These are phyloP conservation scores for Vigna nakashimae DNA, from an alignment of 306 rosid species.

Conservation along the genomic window DNA sequence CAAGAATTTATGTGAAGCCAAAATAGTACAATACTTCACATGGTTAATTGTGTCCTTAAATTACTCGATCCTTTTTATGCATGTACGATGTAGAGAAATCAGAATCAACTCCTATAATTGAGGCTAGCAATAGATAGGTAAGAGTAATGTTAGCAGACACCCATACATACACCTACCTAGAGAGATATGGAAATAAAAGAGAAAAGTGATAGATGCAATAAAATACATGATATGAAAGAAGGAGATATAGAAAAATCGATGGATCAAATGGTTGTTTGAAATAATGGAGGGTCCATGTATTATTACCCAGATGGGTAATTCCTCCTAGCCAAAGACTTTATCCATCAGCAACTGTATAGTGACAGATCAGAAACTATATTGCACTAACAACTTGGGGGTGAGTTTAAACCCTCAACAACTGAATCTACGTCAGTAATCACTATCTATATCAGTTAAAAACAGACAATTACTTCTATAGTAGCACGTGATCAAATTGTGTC, in stretches of 20 bases:
- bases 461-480: neutral
- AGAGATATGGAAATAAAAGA: neutral
- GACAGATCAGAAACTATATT: constrained; percentile 3
- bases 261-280: neutral
- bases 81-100: neutral
- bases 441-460: constrained; percentile 1
- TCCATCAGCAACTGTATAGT: neutral
- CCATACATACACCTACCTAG: neutral
- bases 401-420: constrained; percentile 15
- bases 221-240: neutral
- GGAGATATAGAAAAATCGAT: neutral
- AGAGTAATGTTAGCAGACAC: neutral
- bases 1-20: constrained; percentile 16
- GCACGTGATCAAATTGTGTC: constrained; percentile 27
- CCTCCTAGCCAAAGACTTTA: constrained; percentile 3
- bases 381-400: constrained; percentile 8
- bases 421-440: constrained; percentile 7
- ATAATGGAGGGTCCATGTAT: neutral
- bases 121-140: constrained; percentile 9
- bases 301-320: neutral
- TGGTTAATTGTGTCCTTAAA: constrained; percentile 2
- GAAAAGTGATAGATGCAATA: neutral
- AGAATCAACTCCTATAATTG: constrained; percentile 34
- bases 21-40: neutral
- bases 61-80: constrained; percentile 29